These are phyloP conservation scores for Talaromyces sp. DNA, from an alignment of 2,329 filamentous ascomycete genomes.

Conservation along the genomic window DNA sequence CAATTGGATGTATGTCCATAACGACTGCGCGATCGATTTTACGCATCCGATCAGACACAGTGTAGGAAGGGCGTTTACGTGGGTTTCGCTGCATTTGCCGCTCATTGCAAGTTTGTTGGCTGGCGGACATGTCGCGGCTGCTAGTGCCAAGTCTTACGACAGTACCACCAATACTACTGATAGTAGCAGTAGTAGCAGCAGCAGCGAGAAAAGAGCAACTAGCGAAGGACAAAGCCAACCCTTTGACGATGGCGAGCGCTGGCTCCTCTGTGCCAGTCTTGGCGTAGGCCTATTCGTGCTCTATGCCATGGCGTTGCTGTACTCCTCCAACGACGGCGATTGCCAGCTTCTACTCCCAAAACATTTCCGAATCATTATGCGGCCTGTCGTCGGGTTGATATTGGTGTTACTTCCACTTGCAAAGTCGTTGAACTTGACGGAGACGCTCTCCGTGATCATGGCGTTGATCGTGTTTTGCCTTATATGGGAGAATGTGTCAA, in stretches of 20 bases:
- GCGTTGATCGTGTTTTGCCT: constrained; percentile 42
- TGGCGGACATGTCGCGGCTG: constrained; percentile 47
- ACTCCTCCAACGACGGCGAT: constrained; percentile 38
- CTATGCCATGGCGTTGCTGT: constrained; percentile 37
- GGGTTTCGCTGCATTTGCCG: constrained; percentile 47
- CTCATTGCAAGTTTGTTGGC: constrained; percentile 48
- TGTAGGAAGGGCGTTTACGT: constrained; percentile 45
- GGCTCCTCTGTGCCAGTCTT: constrained; percentile 49
- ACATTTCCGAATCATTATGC: constrained; percentile 25
- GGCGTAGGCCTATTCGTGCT: constrained; percentile 48
- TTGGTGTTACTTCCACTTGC: constrained; percentile 37
- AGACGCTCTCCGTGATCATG: constrained; percentile 45
- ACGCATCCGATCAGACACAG: constrained; percentile 48
- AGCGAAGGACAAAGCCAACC: neutral
- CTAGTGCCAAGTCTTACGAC: constrained; percentile 29
- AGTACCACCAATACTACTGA: neutral
- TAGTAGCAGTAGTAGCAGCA: neutral
- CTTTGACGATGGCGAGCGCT: constrained; percentile 45
- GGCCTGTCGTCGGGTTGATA: constrained; percentile 36
- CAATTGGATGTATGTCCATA: constrained; percentile 51
- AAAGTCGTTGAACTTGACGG: constrained; percentile 30
- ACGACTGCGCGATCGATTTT: constrained; percentile 45
- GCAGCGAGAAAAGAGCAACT: constrained; percentile 17
- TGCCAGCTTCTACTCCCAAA: constrained; percentile 33
- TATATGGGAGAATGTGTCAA: constrained; percentile 45